Evolutionary conservation across 352 stramenopile species (phyloP), one percentile per base, ranked within the genome.

Genomic region (Phytophthora constricta): DNA sequence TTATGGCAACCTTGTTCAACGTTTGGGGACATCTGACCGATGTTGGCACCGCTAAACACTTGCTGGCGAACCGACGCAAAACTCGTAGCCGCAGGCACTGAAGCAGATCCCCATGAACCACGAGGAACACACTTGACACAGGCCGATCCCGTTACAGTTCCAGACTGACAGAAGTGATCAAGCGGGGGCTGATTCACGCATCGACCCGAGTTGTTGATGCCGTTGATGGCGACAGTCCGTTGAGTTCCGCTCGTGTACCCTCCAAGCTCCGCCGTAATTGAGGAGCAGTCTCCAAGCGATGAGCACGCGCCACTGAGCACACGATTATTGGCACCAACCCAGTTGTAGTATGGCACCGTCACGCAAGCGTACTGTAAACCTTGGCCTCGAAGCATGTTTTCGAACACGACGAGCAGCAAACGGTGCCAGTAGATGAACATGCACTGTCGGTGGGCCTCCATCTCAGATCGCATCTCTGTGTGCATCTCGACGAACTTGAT

Each of bases 401-500:
- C 87, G 58, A 89, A 96, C 2, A 62, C 82, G 0, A 81, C 33
- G 2, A 96, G 72, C 17, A 93, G 75, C 9, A 82, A 54, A 9
- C 86, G 82, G 56, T 94, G 86, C 87, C 87, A 96, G 70, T 90
- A 92, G 49, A 91, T 76, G 70, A 93, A 94, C 79, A 93, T 91
- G 52, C 84, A 92, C 69, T 84, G 73, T 19, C 72, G 58, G 45
- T 90, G 77, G 8, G 79, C 82, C 27, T 87, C 62, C 42, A 60
- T 70, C 39, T 85, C 71, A 5, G 79, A 87, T 49, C 73, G 65
- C 71, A 82, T 82, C 51, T 90, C 82, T 3, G 75, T 86, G 71
- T 90, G 82, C 49, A 90, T 86, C 56, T 82, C 75, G 27, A 88
- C 48, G 58, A 89, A 88, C 59, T 87, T 83, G 48, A 78, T 77